Evolutionary conservation across 352 stramenopile species (phyloP), one percentile per base, ranked within the genome.

Genomic region (Globisporangium splendens): DNA sequence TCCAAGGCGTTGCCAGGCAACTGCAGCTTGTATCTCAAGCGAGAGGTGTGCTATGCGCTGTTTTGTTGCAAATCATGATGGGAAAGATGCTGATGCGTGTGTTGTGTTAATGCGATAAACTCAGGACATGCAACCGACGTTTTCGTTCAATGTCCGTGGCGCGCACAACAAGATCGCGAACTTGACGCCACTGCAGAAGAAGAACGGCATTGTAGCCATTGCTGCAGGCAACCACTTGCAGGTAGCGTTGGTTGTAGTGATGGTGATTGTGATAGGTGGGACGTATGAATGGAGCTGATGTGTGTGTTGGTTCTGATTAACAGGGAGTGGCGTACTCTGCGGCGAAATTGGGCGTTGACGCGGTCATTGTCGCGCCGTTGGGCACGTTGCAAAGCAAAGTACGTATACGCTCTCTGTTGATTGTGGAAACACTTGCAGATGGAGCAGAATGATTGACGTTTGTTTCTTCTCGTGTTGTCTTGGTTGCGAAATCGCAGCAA

Each of bases 131-230:
- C 96, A 99, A 75, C 95, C 95, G 13, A 98, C 98, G 18, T 98
- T 99, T 68, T 98, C 93, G 41, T 99, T 99, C 81, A 99, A 99
- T 77, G 77, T 99, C 55, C 90, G 96, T 43, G 97, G 97, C 39
- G 96, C 97, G 13, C 98, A 99, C 86, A 99, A 99, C 78, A 98
- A 98, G 75, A 99, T 99, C 74, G 94, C 90, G n/a, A 86, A 92
- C 54, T 69, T 98, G 46, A 88, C 87, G n/a, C 48, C 62, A 15
- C 68, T 83, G 47, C 78, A 97, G 57, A 75, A 89, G 14, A 62
- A 85, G 35, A 75, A 72, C 28, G 96, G 96, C 41, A 86, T 95
- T 50, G 83, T 95, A 35, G 83, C 83, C 17, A 89, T 83, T 50
- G 75, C 77, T 3, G 87, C 86, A 1, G 97, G 97, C 35, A 99